Conservation (phyloP, 768 basidiomycete genomes). For the Sporobolomyces phaffii region DNA sequence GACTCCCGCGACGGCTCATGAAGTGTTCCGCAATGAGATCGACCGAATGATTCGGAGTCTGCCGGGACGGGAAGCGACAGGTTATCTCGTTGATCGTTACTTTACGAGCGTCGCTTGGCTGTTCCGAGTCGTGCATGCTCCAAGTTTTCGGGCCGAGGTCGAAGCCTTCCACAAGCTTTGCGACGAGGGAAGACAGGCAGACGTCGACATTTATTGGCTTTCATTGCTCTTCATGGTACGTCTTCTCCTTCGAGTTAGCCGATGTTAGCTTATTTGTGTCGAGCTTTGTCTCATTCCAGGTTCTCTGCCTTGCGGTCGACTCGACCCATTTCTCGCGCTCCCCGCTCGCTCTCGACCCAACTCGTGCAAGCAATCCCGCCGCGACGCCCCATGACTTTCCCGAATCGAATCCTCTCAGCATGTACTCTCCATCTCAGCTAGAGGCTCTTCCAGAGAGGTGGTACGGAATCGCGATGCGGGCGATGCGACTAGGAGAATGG, state of each 20-base stretch:
- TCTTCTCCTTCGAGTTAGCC: neutral
- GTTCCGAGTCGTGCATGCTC: conserved; percentile 30
- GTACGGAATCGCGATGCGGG: conserved; percentile 29
- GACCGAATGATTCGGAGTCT: conserved; percentile 24
- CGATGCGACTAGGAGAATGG: conserved; percentile 32
- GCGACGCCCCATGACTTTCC: neutral
- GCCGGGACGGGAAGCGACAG: conserved; percentile 11
- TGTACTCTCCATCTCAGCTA: conserved; percentile 14
- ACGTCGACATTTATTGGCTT: conserved; percentile 30
- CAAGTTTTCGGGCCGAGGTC: conserved; percentile 34
- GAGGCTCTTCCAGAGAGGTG: conserved; percentile 19
- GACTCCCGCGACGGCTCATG: neutral
- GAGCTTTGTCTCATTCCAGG: too few relatives aligned
- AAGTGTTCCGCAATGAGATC: conserved; percentile 8
- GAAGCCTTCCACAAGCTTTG: conserved; percentile 30
- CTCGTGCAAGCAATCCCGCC: neutral
- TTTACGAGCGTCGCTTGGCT: conserved; percentile 36
- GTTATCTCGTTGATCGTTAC: conserved; percentile 29
- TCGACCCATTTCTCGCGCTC: conserved; percentile 31
- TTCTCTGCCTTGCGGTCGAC: conserved; percentile 38
- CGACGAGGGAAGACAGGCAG: conserved; percentile 3
- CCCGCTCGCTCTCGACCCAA: conserved; percentile 24
- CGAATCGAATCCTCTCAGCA: conserved; percentile 12
- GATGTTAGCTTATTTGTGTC: too few relatives aligned
- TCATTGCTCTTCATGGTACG: conserved; percentile 34